Percentiles rank a stretch among this genome's conserved stretches.
Conservation (phyloP, 2,329 filamentous ascomycete genomes). For the Exophiala xenobiotica region DNA sequence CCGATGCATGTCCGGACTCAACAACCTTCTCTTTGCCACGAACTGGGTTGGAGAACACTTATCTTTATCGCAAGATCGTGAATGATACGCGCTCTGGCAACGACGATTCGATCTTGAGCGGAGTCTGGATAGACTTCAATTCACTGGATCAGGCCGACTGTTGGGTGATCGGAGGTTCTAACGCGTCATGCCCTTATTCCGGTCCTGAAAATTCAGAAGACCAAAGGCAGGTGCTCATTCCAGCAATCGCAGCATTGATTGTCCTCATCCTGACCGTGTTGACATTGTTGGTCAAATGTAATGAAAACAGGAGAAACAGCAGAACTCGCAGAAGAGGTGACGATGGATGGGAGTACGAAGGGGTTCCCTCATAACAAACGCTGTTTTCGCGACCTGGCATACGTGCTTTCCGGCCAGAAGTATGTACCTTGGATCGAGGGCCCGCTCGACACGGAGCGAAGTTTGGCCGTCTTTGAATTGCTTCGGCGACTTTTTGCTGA, state of each 20-base stretch:
- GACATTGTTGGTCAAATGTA: slow-evolving; percentile 64
- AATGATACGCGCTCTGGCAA: slow-evolving; percentile 33
- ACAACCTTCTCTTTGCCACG: slow-evolving; percentile 58
- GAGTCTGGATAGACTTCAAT: slow-evolving; percentile 63
- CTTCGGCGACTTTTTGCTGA: slow-evolving; percentile 18
- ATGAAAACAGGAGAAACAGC: slow-evolving; percentile 57
- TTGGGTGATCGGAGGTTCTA: slow-evolving; percentile 59
- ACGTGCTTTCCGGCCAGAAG: too few relatives aligned
- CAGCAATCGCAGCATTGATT: slow-evolving; percentile 62
- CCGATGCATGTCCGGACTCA: slow-evolving; percentile 49
- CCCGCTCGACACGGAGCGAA: slow-evolving; percentile 9
- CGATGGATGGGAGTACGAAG: slow-evolving; percentile 66
- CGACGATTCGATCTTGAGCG: slow-evolving; percentile 27
- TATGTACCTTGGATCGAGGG: too few relatives aligned
- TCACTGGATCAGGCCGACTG: slow-evolving; percentile 56
- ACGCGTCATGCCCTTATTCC: slow-evolving; percentile 60
- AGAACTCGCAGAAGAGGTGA: slow-evolving; percentile 52
- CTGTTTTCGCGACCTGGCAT: too few relatives aligned
- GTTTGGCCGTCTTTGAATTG: slow-evolving; percentile 5
- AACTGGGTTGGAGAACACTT: slow-evolving; percentile 63
- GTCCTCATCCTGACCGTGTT: slow-evolving; percentile 61
- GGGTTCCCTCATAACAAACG: slow-evolving; percentile 54
- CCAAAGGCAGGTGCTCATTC: slow-evolving; percentile 56
- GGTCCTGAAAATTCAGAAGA: slow-evolving; percentile 43
- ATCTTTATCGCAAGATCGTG: slow-evolving; percentile 50